Percentiles rank a stretch among this genome's conserved stretches.
Conservation (phyloP, 2,329 filamentous ascomycete genomes). For the Diaporthe sp. region DNA sequence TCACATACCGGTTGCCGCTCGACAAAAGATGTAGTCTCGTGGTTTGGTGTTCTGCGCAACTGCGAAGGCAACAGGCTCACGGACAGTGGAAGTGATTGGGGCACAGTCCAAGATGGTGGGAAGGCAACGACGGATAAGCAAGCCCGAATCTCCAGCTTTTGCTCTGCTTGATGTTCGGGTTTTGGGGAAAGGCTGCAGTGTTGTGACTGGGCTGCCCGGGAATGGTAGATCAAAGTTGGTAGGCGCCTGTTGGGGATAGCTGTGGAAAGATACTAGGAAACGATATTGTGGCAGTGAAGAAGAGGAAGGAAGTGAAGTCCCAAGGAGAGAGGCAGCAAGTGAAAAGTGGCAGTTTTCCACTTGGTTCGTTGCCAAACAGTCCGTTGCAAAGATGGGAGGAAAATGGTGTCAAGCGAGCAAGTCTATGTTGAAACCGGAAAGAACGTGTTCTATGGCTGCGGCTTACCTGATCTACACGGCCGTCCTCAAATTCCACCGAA, state of each 20-base stretch:
- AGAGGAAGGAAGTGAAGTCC: background rate
- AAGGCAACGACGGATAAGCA: background rate
- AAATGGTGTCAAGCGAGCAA: background rate
- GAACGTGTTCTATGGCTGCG: background rate
- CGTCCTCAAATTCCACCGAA: conserved; percentile 61
- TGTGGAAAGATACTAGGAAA: background rate
- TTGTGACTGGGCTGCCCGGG: background rate
- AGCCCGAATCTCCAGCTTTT: too few relatives aligned
- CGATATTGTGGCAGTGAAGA: background rate
- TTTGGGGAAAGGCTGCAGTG: background rate
- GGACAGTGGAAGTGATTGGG: background rate
- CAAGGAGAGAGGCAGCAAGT: background rate
- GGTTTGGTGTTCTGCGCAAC: background rate
- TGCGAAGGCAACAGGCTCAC: background rate
- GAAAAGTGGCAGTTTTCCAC: background rate
- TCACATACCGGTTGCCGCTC: conserved; percentile 7
- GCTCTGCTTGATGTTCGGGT: background rate
- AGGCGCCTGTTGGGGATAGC: background rate
- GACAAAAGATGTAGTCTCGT: background rate
- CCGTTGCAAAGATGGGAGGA: background rate
- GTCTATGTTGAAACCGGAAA: background rate
- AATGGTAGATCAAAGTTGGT: background rate
- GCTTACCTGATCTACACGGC: conserved; percentile 60
- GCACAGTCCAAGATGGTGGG: background rate
- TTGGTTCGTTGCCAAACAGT: background rate